Evolutionary conservation across 2,329 filamentous ascomycete genomes (phyloP), one percentile per base, ranked within the genome.

Genomic region (Nakataea oryzae): DNA sequence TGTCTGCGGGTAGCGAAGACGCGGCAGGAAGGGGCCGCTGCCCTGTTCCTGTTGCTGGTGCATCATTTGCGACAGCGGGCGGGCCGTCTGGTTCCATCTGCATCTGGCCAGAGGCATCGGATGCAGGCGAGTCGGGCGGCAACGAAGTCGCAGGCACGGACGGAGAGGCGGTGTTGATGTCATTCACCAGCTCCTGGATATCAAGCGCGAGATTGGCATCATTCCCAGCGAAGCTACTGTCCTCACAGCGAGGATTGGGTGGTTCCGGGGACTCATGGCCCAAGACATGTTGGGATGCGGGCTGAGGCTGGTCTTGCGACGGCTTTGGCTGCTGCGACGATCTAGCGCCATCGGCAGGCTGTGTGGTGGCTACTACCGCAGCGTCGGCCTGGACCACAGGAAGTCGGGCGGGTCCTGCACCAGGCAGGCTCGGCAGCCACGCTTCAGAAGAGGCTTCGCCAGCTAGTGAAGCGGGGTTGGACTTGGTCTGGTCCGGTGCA

Each of bases 121-220:
- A 54, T 41, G 58, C 30, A 65, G 64, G 57, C 60, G 59, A 57
- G 64, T 26, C 34, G 61, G 61, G n/a, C 54, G 54, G 54, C 54
- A 34, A 47, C 62, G 62, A 55, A 56, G 62, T 54, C 21, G 58
- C 57, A 62, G 61, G 64, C 47, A 58, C 66, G 57, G 54, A 50
- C 5, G 66, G 47, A 54, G 59, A 59, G 57, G 64, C 62, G 58
- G 68, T 68, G 64, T 65, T 72, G 57, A 74, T 73, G 61, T 70
- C 68, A 65, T 73, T 69, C 64, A 74, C 69, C 67, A 74, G 69
- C 67, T 73, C 72, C 63, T 73, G 70, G 57, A 74, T 73, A 62
- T 73, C 71, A 70, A 73, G 61, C 61, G 66, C 64, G 63, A 60
- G 63, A 66, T 64, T 66, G 67, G 65, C 67, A 63, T 68, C 64